Evolutionary conservation across 1,139 yeast species (phyloP).

Genomic region (Saccharomyces pastorianus): DNA sequence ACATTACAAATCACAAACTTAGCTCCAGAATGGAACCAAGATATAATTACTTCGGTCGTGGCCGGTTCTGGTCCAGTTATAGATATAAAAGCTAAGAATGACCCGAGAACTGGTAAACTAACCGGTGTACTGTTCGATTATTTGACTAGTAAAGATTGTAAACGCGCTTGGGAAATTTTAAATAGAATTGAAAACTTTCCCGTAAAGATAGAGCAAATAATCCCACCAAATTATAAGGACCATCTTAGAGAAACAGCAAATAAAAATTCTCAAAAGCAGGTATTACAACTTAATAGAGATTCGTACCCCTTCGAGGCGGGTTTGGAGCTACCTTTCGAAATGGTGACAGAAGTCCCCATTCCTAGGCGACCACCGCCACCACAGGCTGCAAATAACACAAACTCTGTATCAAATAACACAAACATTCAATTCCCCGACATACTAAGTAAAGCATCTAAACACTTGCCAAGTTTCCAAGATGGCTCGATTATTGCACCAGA

Average conservation of each 20-base stretch:
- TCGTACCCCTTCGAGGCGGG: constrained; percentile 27
- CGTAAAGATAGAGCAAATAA: constrained; percentile 22
- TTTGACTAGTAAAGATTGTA: constrained; percentile 22
- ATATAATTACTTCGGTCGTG: constrained; percentile 25
- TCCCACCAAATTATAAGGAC: constrained; percentile 22
- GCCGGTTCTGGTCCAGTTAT: constrained; percentile 32
- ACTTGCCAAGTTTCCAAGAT: constrained; percentile 40
- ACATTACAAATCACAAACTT: constrained; percentile 24
- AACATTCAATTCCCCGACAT: constrained; percentile 37
- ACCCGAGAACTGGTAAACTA: constrained; percentile 27
- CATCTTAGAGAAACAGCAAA: not conserved
- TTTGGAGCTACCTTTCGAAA: constrained; percentile 31
- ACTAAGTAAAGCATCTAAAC: constrained; percentile 43
- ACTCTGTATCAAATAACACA: constrained; percentile 1
- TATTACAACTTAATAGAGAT: constrained; percentile 25
- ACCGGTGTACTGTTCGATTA: constrained; percentile 22
- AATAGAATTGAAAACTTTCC: constrained; percentile 23
- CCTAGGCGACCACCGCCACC: constrained; percentile 21
- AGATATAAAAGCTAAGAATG: constrained; percentile 18
- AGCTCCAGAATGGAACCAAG: constrained; percentile 27
- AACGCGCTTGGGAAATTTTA: constrained; percentile 22
- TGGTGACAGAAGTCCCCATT: constrained; percentile 31
- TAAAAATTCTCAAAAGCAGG: constrained; percentile 7
- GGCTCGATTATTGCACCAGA: constrained; percentile 30
- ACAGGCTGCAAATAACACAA: constrained; percentile 5